phyloP scores from a whole-genome alignment of 495 filamentous ascomycete genomes.

The Penicillium bialowiezense region DNA sequence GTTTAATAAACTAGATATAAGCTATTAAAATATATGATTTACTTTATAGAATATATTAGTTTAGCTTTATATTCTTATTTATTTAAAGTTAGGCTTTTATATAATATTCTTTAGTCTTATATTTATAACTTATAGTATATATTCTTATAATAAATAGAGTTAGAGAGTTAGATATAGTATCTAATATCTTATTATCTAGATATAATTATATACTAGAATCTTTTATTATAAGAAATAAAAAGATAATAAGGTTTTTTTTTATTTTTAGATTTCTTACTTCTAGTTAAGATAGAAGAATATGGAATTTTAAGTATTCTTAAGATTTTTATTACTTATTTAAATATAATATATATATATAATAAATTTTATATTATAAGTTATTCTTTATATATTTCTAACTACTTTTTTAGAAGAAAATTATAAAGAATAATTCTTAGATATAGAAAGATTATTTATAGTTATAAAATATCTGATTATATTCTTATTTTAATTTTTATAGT shows the following conservation, averaged over 20 bases:
- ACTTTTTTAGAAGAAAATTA: too few relatives aligned
- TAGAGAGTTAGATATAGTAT: background rate
- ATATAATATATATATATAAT: too few relatives aligned
- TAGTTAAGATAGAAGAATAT: too few relatives aligned
- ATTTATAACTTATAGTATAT: background rate
- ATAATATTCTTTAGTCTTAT: background rate
- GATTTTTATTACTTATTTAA: too few relatives aligned
- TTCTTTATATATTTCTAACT: too few relatives aligned
- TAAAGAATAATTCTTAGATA: background rate
- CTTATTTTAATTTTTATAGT: background rate
- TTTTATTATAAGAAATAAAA: background rate
- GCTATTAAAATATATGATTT: background rate
- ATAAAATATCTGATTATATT: background rate
- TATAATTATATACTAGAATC: background rate
- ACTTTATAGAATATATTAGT: background rate
- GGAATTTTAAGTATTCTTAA: too few relatives aligned
- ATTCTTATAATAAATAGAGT: background rate
- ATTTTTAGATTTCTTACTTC: too few relatives aligned
- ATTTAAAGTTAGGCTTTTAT: background rate
- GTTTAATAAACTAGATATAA: background rate
- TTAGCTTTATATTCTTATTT: background rate
- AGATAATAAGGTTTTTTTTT: too few relatives aligned
- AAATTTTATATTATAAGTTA: too few relatives aligned
- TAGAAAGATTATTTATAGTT: background rate
- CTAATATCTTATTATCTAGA: slow-evolving; percentile 1